Percentiles rank a stretch among this genome's conserved stretches.
Conservation (phyloP, 1,284 basidiomycete genomes). For the Termitomyces sp. region DNA sequence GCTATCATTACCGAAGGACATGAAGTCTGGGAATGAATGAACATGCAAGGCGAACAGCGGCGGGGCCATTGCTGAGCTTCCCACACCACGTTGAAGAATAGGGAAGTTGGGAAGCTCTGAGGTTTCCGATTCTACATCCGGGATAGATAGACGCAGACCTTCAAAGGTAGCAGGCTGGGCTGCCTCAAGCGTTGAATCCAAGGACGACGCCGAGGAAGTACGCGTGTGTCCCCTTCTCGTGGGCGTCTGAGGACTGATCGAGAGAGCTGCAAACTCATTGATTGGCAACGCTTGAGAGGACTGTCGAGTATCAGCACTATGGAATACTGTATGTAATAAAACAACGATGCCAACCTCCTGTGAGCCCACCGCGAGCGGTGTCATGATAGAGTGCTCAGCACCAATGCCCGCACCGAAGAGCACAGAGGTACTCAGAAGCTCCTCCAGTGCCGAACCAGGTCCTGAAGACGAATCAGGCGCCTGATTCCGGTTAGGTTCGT, state of each 20-base stretch:
- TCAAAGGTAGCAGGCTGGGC: constrained; percentile 36
- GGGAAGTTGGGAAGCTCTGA: constrained; percentile 25
- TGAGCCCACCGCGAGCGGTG: constrained; percentile 12
- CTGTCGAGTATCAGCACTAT: constrained; percentile 19
- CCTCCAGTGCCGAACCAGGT: constrained; percentile 20
- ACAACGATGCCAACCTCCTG: constrained; percentile 16
- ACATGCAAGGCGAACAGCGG: constrained; percentile 29
- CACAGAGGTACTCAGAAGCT: constrained; percentile 20
- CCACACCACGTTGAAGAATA: constrained; percentile 11
- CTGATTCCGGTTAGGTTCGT: constrained; percentile 32
- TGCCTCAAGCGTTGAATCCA: constrained; percentile 54
- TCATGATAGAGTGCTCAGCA: constrained; percentile 24
- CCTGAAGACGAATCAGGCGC: constrained; percentile 22
- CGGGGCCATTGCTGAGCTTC: constrained; percentile 18
- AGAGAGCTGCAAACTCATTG: constrained; percentile 44
- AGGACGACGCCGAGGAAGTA: constrained; percentile 47
- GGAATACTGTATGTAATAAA: constrained; percentile 1
- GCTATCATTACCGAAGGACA: constrained; percentile 27
- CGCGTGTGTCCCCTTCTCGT: constrained; percentile 35
- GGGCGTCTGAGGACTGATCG: constrained; percentile 47
- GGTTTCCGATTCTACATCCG: constrained; percentile 26
- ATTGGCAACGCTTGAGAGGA: constrained; percentile 30
- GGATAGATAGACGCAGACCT: constrained; percentile 32
- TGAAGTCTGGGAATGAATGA: constrained; percentile 28
- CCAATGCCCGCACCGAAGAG: constrained; percentile 23